phyloP scores from a whole-genome alignment of 306 rosid species.

The Quercus ilex region DNA sequence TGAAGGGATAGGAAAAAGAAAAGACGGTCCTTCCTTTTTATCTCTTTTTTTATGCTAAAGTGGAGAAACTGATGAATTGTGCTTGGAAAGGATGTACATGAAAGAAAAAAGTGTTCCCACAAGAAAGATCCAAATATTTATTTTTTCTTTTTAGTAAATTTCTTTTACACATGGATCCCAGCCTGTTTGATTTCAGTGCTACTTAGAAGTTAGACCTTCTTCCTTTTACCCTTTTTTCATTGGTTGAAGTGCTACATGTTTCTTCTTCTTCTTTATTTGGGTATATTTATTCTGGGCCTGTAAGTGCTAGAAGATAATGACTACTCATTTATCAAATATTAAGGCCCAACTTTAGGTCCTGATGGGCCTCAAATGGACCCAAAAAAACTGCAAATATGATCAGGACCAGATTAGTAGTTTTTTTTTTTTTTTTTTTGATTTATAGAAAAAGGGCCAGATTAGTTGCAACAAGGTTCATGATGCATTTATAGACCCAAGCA shows the following conservation, averaged over 20 bases:
- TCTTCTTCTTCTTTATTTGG: neutral
- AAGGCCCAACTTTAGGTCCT: neutral
- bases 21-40: conserved; percentile 54
- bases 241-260: neutral
- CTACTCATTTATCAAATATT: neutral
- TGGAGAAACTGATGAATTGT: conserved; percentile 36
- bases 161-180: conserved; percentile 16
- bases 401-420: too few relatives aligned
- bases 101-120: conserved; percentile 38
- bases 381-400: too few relatives aligned
- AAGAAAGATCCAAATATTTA: conserved; percentile 30
- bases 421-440: too few relatives aligned
- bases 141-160: neutral
- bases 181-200: neutral
- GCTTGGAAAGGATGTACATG: conserved; percentile 41
- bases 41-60: conserved; percentile 50
- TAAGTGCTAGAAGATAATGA: neutral
- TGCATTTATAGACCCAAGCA: too few relatives aligned
- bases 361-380: neutral
- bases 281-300: neutral
- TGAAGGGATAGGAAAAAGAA: conserved; percentile 50
- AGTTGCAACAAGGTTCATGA: too few relatives aligned
- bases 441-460: too few relatives aligned
- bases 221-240: neutral
- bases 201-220: too few relatives aligned